A percentile compares a stretch with the other conserved stretches of the same genome.
phyloP scores from a whole-genome alignment of 371 early-diverging fungal species.

The Umbelopsis sp. region DNA sequence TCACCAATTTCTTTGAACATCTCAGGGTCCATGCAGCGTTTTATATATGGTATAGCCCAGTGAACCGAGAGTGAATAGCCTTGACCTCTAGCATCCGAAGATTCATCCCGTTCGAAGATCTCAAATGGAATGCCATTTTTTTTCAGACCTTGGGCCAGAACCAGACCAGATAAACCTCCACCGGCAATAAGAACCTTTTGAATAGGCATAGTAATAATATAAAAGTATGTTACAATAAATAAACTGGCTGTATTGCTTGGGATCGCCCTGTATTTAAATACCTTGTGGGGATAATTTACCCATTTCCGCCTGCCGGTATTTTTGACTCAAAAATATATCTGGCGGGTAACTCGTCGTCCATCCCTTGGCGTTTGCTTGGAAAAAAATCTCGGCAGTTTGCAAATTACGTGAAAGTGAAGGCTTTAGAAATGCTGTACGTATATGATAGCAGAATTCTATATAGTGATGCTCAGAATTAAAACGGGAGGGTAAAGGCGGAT shows the following conservation, averaged over 20 bases:
- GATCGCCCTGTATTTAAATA: not conserved
- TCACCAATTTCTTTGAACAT: conserved; percentile 19
- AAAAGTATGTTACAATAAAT: not conserved
- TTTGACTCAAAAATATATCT: no score
- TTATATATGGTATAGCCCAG: not conserved
- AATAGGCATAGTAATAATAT: not conserved
- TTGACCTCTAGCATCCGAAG: conserved; percentile 28
- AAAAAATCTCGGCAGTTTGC: no score
- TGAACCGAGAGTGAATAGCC: conserved; percentile 25
- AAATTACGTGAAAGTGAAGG: no score
- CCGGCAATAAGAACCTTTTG: conserved; percentile 23
- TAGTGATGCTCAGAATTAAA: no score
- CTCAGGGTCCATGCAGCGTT: conserved; percentile 12
- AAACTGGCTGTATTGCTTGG: no score
- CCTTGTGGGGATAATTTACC: not conserved
- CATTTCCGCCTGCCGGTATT: no score
- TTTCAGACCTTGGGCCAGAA: conserved; percentile 37
- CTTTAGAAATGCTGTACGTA: no score
- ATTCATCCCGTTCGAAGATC: conserved; percentile 37
- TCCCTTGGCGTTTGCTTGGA: no score
- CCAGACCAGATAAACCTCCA: conserved; percentile 27
- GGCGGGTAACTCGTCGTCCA: no score
- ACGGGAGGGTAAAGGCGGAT: no score
- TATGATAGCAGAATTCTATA: no score
- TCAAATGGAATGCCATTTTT: conserved; percentile 33